phyloP scores from a whole-genome alignment of 805 yeast genomes.

The Torulaspora microellipsoides region DNA sequence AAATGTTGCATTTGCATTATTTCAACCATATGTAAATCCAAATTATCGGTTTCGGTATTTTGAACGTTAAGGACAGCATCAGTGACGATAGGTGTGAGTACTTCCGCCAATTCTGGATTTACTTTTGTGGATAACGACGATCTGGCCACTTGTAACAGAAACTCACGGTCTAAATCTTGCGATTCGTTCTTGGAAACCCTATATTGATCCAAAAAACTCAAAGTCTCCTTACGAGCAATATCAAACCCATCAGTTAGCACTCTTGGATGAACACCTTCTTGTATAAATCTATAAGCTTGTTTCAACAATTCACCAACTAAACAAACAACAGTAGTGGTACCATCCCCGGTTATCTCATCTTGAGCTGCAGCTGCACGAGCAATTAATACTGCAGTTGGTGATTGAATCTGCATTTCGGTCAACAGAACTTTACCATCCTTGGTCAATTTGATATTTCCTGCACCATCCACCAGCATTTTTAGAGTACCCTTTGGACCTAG shows the following conservation, averaged over 20 bases:
- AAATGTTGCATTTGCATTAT: constrained; percentile 98
- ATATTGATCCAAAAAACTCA: constrained; percentile 64
- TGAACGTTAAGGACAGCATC: constrained; percentile 88
- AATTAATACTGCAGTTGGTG: constrained; percentile 84
- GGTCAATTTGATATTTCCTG: constrained; percentile 91
- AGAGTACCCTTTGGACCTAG: constrained; percentile 96
- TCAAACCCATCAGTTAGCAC: constrained; percentile 94
- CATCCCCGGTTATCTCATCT: constrained; percentile 99
- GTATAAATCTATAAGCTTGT: constrained; percentile 87
- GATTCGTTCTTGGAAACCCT: constrained; percentile 45
- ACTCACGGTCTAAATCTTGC: constrained; percentile 67
- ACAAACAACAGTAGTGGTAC: constrained; percentile 92
- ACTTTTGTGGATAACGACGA: constrained; percentile 88
- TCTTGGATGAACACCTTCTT: constrained; percentile 95
- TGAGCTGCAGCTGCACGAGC: constrained; percentile 98
- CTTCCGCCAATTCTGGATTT: constrained; percentile 65
- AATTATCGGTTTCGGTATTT: constrained; percentile 42
- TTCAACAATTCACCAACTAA: constrained; percentile 91
- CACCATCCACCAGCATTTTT: constrained; percentile 94
- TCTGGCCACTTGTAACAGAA: constrained; percentile 86
- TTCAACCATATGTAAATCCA: constrained; percentile 96
- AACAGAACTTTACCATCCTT: constrained; percentile 94
- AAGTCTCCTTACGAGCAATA: constrained; percentile 69
- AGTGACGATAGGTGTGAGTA: constrained; percentile 88
- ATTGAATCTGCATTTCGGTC: constrained; percentile 94